These are phyloP conservation scores for Fusarium abutilonis DNA, from an alignment of 2,329 filamentous ascomycete genomes.

Conservation along the genomic window DNA sequence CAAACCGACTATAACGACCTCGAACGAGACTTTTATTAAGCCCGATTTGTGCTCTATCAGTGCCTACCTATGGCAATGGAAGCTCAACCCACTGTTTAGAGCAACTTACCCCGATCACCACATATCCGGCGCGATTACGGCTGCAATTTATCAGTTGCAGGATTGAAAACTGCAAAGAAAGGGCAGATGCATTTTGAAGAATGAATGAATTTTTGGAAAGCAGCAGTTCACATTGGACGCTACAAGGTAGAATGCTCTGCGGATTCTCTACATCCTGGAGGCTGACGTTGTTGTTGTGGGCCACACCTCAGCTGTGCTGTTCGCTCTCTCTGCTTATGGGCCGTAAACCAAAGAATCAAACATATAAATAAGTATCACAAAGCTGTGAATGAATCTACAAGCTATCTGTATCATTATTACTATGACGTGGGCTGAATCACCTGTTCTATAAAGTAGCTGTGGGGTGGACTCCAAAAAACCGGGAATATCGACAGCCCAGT, in stretches of 20 bases:
- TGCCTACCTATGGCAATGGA: neutral
- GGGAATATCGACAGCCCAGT: constrained; percentile 1
- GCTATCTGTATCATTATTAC: neutral
- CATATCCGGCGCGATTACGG: neutral
- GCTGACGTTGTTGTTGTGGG: constrained; percentile 21
- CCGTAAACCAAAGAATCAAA: neutral
- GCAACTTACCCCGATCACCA: neutral
- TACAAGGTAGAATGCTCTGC: neutral
- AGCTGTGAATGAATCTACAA: neutral
- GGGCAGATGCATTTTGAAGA: neutral
- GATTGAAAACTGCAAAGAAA: neutral
- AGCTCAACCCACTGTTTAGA: neutral
- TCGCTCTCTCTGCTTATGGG: constrained; percentile 1
- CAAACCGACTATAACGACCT: constrained; percentile 5
- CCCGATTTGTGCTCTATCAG: neutral
- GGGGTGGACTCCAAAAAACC: constrained; percentile 1
- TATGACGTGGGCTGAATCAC: neutral
- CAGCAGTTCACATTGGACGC: neutral
- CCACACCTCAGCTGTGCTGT: constrained; percentile 2
- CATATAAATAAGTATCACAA: neutral
- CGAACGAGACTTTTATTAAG: neutral
- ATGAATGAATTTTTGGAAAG: constrained; percentile 1
- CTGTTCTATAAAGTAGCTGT: constrained; percentile 3
- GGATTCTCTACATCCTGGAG: constrained; percentile 9
- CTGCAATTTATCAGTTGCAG: neutral